These are phyloP conservation scores for Plantago elongata DNA, from an alignment of 257 asterid genomes.

Conservation along the genomic window DNA sequence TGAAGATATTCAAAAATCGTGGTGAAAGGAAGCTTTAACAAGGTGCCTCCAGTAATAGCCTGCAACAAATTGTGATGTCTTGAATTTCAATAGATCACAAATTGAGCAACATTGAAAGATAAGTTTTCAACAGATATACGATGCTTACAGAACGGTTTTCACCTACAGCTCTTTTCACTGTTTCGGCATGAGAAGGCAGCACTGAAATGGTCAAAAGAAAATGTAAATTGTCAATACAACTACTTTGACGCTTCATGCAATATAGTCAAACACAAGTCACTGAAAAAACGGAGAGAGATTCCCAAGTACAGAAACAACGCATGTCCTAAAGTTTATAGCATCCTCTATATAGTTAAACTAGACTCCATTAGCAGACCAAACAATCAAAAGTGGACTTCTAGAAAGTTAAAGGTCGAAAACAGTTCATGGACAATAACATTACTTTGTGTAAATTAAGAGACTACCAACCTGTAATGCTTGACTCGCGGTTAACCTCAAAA, in stretches of 20 bases:
- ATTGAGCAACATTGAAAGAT: not conserved
- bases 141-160: constrained; percentile 47
- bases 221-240: constrained; percentile 15
- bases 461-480: constrained; percentile 57
- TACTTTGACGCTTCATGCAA: constrained; percentile 9
- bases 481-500: constrained; percentile 46
- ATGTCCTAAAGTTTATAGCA: constrained; percentile 11
- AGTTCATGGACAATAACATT: not conserved
- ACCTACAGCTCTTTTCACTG: constrained; percentile 50
- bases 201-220: constrained; percentile 41
- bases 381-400: too few species aligned
- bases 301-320: not conserved
- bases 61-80: constrained; percentile 32
- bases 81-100: constrained; percentile 12
- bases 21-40: constrained; percentile 82
- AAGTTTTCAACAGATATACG: constrained; percentile 3
- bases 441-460: constrained; percentile 9
- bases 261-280: constrained; percentile 8
- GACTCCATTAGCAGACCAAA: too few species aligned
- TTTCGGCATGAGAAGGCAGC: constrained; percentile 36
- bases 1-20: constrained; percentile 93
- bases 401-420: too few species aligned
- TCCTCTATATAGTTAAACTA: not conserved
- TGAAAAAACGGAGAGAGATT: constrained; percentile 3
- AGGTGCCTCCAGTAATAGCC: constrained; percentile 55